Conservation (phyloP, 2,329 filamentous ascomycete genomes). For the Lasiodiplodia sp. region DNA sequence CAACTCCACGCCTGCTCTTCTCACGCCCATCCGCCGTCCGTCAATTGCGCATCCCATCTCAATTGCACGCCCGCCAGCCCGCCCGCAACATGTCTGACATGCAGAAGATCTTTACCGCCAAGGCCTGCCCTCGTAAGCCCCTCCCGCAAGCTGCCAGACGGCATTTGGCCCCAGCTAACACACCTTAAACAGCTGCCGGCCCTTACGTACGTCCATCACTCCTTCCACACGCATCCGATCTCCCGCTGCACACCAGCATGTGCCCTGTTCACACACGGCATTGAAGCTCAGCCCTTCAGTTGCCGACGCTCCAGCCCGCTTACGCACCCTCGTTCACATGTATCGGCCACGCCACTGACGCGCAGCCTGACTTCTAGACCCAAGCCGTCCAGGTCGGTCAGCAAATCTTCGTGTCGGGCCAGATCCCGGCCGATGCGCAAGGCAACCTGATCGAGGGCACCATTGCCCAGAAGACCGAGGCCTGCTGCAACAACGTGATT, state of each 20-base stretch:
- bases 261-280: background rate
- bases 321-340: background rate
- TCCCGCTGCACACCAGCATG: background rate
- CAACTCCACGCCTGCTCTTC: constrained; percentile 23
- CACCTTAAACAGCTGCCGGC: constrained; percentile 45
- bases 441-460: constrained; percentile 68
- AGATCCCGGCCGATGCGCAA: constrained; percentile 74
- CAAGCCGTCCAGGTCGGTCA: constrained; percentile 72
- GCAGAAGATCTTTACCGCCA: constrained; percentile 51
- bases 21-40: background rate
- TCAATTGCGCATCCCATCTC: constrained; percentile 11
- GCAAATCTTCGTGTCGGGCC: constrained; percentile 74
- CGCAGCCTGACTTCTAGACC: constrained; percentile 39
- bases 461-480: constrained; percentile 73
- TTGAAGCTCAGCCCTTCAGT: constrained; percentile 9
- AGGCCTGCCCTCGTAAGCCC: constrained; percentile 53
- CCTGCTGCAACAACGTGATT: constrained; percentile 80
- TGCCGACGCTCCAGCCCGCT: constrained; percentile 1
- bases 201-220: constrained; percentile 49
- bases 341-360: constrained; percentile 23
- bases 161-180: constrained; percentile 30
- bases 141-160: background rate
- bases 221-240: constrained; percentile 1
- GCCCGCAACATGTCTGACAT: constrained; percentile 50
- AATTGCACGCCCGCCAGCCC: constrained; percentile 6